Base-by-base conservation (phyloP, 768 basidiomycete genomes). In the Pulveroboletus sp. region DNA sequence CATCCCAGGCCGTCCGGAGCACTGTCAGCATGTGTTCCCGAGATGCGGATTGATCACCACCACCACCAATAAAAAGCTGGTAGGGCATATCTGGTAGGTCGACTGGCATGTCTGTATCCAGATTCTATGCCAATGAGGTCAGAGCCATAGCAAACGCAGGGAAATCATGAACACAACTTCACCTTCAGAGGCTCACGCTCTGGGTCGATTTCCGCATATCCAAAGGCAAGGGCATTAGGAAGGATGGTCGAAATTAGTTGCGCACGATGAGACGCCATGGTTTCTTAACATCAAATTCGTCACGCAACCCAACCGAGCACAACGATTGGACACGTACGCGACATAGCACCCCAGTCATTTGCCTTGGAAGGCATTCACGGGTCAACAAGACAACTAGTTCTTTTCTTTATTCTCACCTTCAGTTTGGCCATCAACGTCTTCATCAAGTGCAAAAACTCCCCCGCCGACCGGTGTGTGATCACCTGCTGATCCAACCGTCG, bases 381-480 rank as follows among this genome's bases (percentile, higher is more conserved):
- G n/a, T n/a, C n/a, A n/a, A n/a, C n/a, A n/a, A n/a, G n/a, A 40
- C 15, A 43, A 18, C 36, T 18, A 47, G n/a, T n/a, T n/a, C n/a
- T n/a, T n/a, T n/a, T n/a, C n/a, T n/a, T n/a, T n/a, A 17, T 17
- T 27, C 50, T 41, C 32, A 78, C 82, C 73, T 82, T 83, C 46
- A 83, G 63, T 52, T 83, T 83, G 6, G 82, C 82, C 81, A 83
- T 83, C 42, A 83, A 53, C 0, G 78, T 78, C 63, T 83, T 83
- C 56, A 83, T 64, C 1, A 76, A 73, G 32, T 75, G 73, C 15
- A 83, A 61, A 55, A 83, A 83, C 47, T 78, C 71, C 26, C 76
- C 75, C 0, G 78, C 82, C 0, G 72, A 68, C 5, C 64, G 61
- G 55, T 83, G 79, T 0, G 80, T 79, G 8, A 74, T 56, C 3